Evolutionary conservation across 1,284 basidiomycete genomes (phyloP).

Genomic region (Paramarasmius palmivorus): DNA sequence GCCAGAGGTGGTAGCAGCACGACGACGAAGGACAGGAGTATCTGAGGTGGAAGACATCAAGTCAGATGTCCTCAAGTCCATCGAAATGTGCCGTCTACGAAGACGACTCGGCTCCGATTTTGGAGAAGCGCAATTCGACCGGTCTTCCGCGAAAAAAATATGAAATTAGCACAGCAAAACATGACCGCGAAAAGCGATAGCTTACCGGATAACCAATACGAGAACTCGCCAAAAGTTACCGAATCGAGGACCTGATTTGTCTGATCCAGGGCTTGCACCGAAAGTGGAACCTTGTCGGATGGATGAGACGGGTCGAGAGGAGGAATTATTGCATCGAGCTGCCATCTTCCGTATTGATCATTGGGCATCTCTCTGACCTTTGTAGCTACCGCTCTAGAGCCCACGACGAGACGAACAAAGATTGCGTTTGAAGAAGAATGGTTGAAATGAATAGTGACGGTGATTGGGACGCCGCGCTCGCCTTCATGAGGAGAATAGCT

Average conservation of each 20-base stretch:
- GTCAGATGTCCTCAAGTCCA: conserved; percentile 15
- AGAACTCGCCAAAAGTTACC: conserved; percentile 69
- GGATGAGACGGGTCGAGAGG: conserved; percentile 34
- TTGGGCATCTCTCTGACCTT: conserved; percentile 50
- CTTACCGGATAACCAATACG: conserved; percentile 57
- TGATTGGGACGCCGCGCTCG: conserved; percentile 54
- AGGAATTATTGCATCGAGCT: conserved; percentile 59
- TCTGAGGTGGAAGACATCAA: conserved; percentile 29
- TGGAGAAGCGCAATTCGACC: conserved; percentile 1
- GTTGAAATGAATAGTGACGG: conserved; percentile 61
- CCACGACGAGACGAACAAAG: conserved; percentile 69
- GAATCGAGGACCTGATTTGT: conserved; percentile 58
- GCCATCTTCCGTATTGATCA: conserved; percentile 50
- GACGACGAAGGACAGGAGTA: conserved; percentile 28
- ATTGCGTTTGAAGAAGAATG: conserved; percentile 46
- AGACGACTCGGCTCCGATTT: background rate
- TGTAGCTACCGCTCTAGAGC: conserved; percentile 57
- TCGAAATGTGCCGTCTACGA: conserved; percentile 8
- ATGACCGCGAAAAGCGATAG: conserved; percentile 13
- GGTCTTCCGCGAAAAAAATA: conserved; percentile 2
- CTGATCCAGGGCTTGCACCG: conserved; percentile 62
- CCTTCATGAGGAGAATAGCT: conserved; percentile 64
- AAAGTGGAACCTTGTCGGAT: conserved; percentile 47
- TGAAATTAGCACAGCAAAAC: conserved; percentile 4
- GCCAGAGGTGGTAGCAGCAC: conserved; percentile 24